A percentile compares a stretch with the other conserved stretches of the same genome.
These are phyloP conservation scores for Trichoderma sp. DNA, from an alignment of 2,329 filamentous ascomycete species.

Conservation along the genomic window DNA sequence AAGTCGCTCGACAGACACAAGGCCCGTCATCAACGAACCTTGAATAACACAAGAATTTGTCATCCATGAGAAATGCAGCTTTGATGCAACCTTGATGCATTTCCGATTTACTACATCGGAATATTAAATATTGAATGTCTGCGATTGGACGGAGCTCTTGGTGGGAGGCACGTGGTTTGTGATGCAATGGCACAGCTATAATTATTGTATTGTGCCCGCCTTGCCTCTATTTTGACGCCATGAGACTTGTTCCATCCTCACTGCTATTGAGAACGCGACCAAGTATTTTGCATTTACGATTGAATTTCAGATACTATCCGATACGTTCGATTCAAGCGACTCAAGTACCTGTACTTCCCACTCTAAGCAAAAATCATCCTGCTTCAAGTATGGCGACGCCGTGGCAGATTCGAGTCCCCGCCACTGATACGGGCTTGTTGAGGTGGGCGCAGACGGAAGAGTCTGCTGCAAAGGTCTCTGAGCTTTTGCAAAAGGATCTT, in stretches of 20 bases:
- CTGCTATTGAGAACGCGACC: background rate
- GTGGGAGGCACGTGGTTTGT: background rate
- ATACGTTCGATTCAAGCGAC: background rate
- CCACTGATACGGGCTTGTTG: conserved; percentile 51
- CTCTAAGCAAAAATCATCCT: background rate
- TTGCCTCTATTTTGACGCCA: background rate
- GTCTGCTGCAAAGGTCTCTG: conserved; percentile 59
- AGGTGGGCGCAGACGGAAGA: conserved; percentile 49
- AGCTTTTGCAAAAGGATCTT: conserved; percentile 74
- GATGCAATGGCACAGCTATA: background rate
- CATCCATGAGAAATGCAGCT: background rate
- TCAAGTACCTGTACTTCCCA: background rate
- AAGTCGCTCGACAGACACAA: background rate
- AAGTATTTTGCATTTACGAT: background rate
- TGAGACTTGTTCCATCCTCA: background rate
- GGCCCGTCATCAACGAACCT: background rate
- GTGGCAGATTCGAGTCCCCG: conserved; percentile 46
- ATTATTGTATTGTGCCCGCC: background rate
- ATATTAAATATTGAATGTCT: background rate
- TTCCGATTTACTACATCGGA: background rate
- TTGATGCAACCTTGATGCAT: background rate
- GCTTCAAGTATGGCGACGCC: conserved; percentile 44
- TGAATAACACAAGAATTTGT: background rate
- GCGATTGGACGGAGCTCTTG: background rate
- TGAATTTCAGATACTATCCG: background rate